A percentile compares a stretch with the other conserved stretches of the same genome.
Conservation (phyloP, 2,329 filamentous ascomycete genomes). For the Colletotrichum coccodes region DNA sequence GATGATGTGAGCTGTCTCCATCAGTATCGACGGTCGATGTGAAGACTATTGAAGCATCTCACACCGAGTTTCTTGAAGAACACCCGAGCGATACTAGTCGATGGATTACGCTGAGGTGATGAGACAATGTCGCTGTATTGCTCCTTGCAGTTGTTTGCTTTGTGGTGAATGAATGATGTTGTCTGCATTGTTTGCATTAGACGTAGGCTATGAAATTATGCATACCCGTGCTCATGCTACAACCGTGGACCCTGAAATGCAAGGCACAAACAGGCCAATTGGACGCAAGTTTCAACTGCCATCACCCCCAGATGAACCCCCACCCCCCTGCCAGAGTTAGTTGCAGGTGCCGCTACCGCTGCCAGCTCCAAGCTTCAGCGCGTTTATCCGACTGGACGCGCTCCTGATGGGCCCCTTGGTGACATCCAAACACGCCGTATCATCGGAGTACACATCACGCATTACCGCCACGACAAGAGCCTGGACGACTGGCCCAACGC, state of each 20-base stretch:
- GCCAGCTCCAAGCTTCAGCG: constrained; percentile 17
- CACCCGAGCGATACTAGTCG: too few relatives aligned
- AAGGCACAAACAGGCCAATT: constrained; percentile 12
- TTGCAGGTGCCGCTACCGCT: background rate
- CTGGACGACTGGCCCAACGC: constrained; percentile 11
- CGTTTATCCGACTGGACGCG: constrained; percentile 32
- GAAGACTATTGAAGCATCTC: background rate
- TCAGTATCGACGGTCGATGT: background rate
- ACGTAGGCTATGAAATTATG: background rate
- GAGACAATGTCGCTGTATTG: constrained; percentile 14
- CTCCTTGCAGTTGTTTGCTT: constrained; percentile 10
- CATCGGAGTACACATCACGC: constrained; percentile 14
- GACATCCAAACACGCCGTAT: constrained; percentile 28
- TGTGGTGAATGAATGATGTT: background rate
- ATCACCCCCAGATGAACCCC: constrained; percentile 8
- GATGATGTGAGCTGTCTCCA: background rate
- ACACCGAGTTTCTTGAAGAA: background rate
- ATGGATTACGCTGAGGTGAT: background rate
- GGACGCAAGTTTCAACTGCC: constrained; percentile 1
- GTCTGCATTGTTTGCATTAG: background rate
- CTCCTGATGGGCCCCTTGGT: constrained; percentile 6
- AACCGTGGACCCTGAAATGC: background rate
- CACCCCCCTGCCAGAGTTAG: constrained; percentile 5
- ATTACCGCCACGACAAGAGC: constrained; percentile 5
- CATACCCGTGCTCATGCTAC: background rate